These are phyloP conservation scores for Annulohypoxylon truncatum DNA, from an alignment of 2,329 filamentous ascomycete genomes.

Conservation along the genomic window DNA sequence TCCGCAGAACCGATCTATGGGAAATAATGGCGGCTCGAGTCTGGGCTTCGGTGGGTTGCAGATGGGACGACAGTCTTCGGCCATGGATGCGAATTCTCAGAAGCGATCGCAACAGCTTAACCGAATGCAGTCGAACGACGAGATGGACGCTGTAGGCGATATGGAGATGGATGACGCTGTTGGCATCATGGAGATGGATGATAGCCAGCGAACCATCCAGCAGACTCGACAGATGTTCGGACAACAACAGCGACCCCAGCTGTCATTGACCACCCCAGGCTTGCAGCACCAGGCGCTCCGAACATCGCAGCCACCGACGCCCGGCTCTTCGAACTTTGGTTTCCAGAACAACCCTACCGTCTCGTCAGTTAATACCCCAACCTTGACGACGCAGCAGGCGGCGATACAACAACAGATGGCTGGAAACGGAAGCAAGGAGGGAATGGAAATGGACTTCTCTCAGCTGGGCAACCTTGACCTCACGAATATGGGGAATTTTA, in stretches of 20 bases:
- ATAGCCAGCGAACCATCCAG: conserved; percentile 73
- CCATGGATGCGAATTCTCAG: conserved; percentile 50
- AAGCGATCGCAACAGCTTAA: conserved; percentile 59
- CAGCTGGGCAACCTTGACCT: conserved; percentile 70
- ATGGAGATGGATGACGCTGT: conserved; percentile 96
- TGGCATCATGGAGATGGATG: conserved; percentile 72
- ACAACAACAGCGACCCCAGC: conserved; percentile 73
- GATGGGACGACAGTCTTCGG: conserved; percentile 54
- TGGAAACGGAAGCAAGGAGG: conserved; percentile 74
- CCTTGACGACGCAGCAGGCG: conserved; percentile 79
- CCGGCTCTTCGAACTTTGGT: conserved; percentile 79
- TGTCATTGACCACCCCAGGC: conserved; percentile 84
- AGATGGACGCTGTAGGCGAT: conserved; percentile 88
- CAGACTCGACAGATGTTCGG: conserved; percentile 77
- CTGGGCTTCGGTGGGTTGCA: conserved; percentile 51
- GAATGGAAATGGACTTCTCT: conserved; percentile 80
- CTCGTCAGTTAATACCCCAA: conserved; percentile 96
- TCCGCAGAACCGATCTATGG: conserved; percentile 45
- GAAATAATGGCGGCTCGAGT: conserved; percentile 36
- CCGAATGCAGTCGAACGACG: conserved; percentile 62
- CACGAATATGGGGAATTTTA: conserved; percentile 66
- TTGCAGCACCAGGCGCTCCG: conserved; percentile 82
- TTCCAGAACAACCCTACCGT: conserved; percentile 95
- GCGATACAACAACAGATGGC: conserved; percentile 68
- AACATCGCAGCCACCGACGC: conserved; percentile 87